A percentile compares a stretch with the other conserved stretches of the same genome.
phyloP scores from a whole-genome alignment of 345 rosid genomes.

The Gossypium turneri region DNA sequence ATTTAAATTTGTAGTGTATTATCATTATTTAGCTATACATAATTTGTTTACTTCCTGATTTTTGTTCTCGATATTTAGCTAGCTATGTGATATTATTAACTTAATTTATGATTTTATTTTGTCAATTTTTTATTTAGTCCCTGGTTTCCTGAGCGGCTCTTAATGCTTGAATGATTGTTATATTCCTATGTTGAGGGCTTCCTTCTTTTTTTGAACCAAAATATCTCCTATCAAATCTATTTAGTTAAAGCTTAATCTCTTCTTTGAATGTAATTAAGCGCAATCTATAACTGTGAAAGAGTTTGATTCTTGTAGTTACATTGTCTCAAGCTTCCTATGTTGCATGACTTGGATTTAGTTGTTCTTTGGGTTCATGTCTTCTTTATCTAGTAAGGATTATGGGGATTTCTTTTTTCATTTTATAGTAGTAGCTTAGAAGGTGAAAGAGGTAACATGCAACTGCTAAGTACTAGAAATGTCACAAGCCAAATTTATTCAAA shows the following conservation, averaged over 20 bases:
- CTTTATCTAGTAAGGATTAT: not conserved
- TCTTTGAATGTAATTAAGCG: not conserved
- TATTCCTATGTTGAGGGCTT: not conserved
- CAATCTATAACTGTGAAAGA: not conserved
- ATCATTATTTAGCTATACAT: not conserved
- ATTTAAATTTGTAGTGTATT: not conserved
- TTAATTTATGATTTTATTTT: not conserved
- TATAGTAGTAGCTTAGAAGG: no score
- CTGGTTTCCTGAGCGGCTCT: not conserved
- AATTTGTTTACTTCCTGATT: not conserved
- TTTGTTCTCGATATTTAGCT: not conserved
- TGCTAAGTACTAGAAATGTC: no score
- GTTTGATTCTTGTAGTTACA: not conserved
- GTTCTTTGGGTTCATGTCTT: not conserved
- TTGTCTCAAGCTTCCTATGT: not conserved
- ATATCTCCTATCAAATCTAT: not conserved
- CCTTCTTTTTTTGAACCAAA: not conserved
- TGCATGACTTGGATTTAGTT: not conserved
- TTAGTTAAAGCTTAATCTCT: not conserved
- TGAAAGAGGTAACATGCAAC: no score
- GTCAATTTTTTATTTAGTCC: not conserved
- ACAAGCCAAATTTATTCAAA: no score
- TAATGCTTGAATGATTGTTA: not conserved
- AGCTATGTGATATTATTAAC: not conserved
- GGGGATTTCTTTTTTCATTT: no score